Conservation (phyloP, 257 asterid genomes). For the Fraxinus cuspidata region DNA sequence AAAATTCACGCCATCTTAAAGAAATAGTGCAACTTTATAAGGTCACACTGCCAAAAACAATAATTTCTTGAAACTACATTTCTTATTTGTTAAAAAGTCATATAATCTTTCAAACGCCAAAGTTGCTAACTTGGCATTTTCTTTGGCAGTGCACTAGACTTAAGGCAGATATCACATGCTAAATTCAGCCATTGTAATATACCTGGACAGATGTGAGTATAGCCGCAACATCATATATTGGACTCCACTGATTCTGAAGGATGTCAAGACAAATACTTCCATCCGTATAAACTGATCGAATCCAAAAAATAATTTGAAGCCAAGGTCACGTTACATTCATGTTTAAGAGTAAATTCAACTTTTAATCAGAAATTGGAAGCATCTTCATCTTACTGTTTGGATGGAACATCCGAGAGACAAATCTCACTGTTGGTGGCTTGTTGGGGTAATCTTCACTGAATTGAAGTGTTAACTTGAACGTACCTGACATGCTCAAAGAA, state of each 20-base stretch:
- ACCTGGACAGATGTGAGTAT: conserved; percentile 93
- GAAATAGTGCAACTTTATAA: neutral
- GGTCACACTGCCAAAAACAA: neutral
- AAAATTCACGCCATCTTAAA: neutral
- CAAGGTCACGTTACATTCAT: conserved; percentile 12
- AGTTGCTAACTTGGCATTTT: neutral
- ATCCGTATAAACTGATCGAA: conserved; percentile 77
- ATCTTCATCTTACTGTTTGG: conserved; percentile 65
- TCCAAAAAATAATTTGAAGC: neutral
- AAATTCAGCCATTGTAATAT: conserved; percentile 3
- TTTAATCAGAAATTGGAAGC: neutral
- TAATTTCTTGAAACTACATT: too few species aligned
- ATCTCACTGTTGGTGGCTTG: conserved; percentile 80
- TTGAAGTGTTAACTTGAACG: conserved; percentile 74
- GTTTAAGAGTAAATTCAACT: neutral
- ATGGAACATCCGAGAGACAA: conserved; percentile 84
- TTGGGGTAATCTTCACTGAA: conserved; percentile 74
- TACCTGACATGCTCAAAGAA: conserved; percentile 48
- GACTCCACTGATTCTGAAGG: conserved; percentile 97
- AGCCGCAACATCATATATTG: conserved; percentile 90
- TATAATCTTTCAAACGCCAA: neutral
- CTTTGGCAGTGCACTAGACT: neutral
- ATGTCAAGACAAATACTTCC: conserved; percentile 94
- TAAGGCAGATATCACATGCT: neutral
- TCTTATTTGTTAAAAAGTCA: too few species aligned